Conservation (phyloP, 176 grass and related monocot genomes). For the Zea luxurians region DNA sequence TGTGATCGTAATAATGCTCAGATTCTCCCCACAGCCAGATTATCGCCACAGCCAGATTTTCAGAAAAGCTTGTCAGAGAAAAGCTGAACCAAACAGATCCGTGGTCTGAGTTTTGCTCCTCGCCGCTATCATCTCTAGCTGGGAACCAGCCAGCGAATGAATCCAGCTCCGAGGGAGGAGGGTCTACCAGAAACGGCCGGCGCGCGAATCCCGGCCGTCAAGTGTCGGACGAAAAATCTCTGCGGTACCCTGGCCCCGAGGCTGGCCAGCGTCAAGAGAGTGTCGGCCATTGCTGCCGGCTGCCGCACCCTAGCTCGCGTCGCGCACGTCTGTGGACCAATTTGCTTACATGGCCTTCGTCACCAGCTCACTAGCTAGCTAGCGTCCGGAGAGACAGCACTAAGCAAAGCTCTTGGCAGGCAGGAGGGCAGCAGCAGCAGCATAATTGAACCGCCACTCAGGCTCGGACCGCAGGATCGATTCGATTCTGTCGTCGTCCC, state of each 20-base stretch:
- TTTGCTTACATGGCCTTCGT: conserved; percentile 25
- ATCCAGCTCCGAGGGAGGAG: background rate
- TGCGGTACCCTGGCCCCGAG: background rate
- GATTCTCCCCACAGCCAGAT: too few relatives aligned
- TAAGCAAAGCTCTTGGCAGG: conserved; percentile 7
- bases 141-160: background rate
- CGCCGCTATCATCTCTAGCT: conserved; percentile 1
- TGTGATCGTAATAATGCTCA: too few relatives aligned
- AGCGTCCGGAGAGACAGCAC: background rate
- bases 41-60: too few relatives aligned
- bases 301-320: background rate
- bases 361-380: conserved; percentile 29
- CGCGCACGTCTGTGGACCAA: background rate
- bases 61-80: too few relatives aligned
- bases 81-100: too few relatives aligned
- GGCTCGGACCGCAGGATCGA: conserved; percentile 23
- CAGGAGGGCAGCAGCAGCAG: conserved; percentile 20
- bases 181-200: background rate
- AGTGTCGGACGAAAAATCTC: conserved; percentile 33
- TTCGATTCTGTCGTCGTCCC: background rate
- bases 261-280: conserved; percentile 1
- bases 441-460: conserved; percentile 49
- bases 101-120: background rate
- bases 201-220: conserved; percentile 4
- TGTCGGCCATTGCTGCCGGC: conserved; percentile 45